Evolutionary conservation across 2,329 filamentous ascomycete species (phyloP), one percentile per base, ranked within the genome.

Genomic region (Fusarium devonianum): DNA sequence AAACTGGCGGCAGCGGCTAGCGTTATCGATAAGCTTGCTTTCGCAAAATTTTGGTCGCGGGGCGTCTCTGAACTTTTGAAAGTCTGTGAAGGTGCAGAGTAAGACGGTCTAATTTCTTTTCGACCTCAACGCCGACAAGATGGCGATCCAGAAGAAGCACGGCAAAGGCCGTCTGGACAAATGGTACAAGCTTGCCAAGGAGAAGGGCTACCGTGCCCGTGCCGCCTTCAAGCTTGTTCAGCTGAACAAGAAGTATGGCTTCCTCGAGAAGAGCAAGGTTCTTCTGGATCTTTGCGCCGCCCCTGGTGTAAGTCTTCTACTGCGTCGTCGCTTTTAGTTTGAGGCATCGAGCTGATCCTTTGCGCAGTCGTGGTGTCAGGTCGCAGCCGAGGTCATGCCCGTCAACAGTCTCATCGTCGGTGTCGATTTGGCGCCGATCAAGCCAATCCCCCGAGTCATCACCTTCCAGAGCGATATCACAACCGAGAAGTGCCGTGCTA

Each of bases 131-230:
- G 52, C 30, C 53, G 52, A 42, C 53, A 60, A 45, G 48, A 97
- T 97, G 94, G 92, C 90, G 68, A 93, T 97, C 68, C 91, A 97
- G 71, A 97, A 97, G 83, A 97, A 97, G 83, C 89, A 96, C 78
- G 93, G 92, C 77, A 97, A 97, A 79, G 93, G 93, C 74, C 92
- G 93, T 84, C 82, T 97, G 68, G 94, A 99, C 76, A 97, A 97
- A 76, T 97, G 92, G 90, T 99, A 97, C 77, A 93, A 92, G 71
- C 86, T 97, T 67, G 94, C 94, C 55, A 99, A 99, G 75, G 94
- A 99, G 73, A 97, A 97, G 75, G 94, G 94, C 56, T 99, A 97
- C 71, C 83, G 94, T 67, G 93, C 94, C 55, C 85, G 94, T 82
- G 92, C 94, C 64, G 92, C 94, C 47, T 97, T 97, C 83, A 99